Evolutionary conservation across 495 filamentous ascomycete species (phyloP).

Genomic region (Penicillium subrubescens): DNA sequence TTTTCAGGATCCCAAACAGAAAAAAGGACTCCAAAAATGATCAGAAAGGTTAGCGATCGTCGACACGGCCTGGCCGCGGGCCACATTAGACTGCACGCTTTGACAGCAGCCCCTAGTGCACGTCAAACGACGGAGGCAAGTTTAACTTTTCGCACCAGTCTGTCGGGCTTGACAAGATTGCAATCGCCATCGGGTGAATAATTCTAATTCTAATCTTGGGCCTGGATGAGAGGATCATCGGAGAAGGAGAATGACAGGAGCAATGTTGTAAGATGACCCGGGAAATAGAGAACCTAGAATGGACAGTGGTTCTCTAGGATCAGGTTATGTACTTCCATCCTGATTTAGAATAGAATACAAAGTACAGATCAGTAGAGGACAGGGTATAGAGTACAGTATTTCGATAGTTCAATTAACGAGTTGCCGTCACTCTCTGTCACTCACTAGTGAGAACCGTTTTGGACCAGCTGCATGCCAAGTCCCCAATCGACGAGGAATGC

Average conservation of each 20-base stretch:
- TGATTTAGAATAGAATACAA: background rate
- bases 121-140: background rate
- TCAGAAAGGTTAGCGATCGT: slow-evolving; percentile 15
- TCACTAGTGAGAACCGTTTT: background rate
- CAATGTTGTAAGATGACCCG: background rate
- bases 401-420: background rate
- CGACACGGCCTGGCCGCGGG: background rate
- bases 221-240: background rate
- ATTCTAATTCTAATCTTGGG: background rate
- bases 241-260: background rate
- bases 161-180: slow-evolving; percentile 1
- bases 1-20: background rate
- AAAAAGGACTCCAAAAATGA: background rate
- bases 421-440: background rate
- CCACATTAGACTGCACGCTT: background rate
- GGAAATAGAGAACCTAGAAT: background rate
- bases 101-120: background rate
- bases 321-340: too few relatives aligned
- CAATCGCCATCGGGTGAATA: background rate
- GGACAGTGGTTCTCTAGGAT: background rate
- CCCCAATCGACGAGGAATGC: background rate
- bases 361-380: background rate
- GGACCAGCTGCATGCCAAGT: slow-evolving; percentile 1
- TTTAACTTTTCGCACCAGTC: background rate
- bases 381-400: background rate